Base-by-base conservation (phyloP, 805 yeast genomes). In the Lipomyces sp. region DNA sequence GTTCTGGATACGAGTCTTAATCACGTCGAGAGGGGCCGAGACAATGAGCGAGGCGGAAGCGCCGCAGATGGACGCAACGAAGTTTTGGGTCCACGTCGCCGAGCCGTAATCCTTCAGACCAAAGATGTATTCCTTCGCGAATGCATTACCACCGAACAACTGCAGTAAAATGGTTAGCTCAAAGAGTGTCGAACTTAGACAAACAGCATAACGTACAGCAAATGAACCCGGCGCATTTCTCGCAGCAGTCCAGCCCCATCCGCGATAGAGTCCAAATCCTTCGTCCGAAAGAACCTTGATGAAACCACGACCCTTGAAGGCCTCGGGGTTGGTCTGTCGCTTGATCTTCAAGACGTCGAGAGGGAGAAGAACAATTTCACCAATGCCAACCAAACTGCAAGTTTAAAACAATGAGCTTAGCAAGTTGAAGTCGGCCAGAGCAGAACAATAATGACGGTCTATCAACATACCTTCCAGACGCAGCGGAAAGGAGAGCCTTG, bases 211-310 rank as follows among this genome's bases (percentile, higher is more conserved):
- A 29, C 57, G 8, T 35, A 52, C 53, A 16, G 98, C 96, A 67
- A 93, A 93, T 1, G 96, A 88, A 53, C 99, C 99, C 34, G 99
- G 99, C 2, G 98, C 97, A 69, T 93, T 93, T 80, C 99, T 84
- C 39, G 99, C 99, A 62, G 95, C 95, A 53, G 99, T 93, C 99
- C 99, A 93, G 52, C 97, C 98, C 95, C 97, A 90, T 60, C 99
- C 99, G 68, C 96, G 79, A 75, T 93, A 93, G 62, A 93, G 76
- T 22, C 93, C 88, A 53, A 88, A 77, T 18, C 98, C 98, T 73
- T 93, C 98, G 67, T 93, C 98, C 49, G 75, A 66, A 54, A 93
- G 68, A 65, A 93, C 87, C 70, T 79, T 84, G 61, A 90, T 55
- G 73, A 93, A 90, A 10, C 98, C 98, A 75, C 98, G 86, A 63